Evolutionary conservation across 108 stramenopile species (phyloP).

Genomic region (Skeletonema potamos): DNA sequence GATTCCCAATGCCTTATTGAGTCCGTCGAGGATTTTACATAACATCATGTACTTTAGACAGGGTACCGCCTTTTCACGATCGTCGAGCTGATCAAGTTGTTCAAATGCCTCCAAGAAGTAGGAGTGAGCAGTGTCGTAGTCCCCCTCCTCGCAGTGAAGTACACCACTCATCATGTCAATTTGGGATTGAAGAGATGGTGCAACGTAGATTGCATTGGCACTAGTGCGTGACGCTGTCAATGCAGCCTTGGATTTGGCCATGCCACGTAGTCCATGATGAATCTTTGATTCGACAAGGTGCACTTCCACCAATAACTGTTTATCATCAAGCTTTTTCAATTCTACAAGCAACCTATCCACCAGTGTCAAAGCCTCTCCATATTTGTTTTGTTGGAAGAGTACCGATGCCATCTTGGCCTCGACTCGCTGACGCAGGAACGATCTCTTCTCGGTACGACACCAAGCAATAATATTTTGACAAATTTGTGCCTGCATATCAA

Average conservation of each 20-base stretch:
- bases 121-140: constrained; percentile 98
- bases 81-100: constrained; percentile 90
- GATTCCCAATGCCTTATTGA: constrained; percentile 75
- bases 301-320: constrained; percentile 96
- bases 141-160: constrained; percentile 96
- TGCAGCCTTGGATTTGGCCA: constrained; percentile 98
- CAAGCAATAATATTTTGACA: constrained; percentile 89
- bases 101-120: constrained; percentile 99
- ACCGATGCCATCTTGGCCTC: constrained; percentile 92
- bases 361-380: constrained; percentile 84
- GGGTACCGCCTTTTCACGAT: constrained; percentile 62
- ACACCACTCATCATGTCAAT: constrained; percentile 98
- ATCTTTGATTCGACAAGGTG: constrained; percentile 94
- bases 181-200: constrained; percentile 91
- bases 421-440: constrained; percentile 97
- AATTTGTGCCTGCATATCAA: constrained; percentile 87
- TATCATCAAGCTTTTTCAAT: constrained; percentile 99
- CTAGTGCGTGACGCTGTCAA: constrained; percentile 96
- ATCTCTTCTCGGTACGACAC: constrained; percentile 92
- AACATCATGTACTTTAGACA: constrained; percentile 99
- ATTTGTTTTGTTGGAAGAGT: constrained; percentile 78
- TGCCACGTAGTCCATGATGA: constrained; percentile 94
- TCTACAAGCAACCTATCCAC: constrained; percentile 89
- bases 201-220: constrained; percentile 96
- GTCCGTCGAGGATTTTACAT: constrained; percentile 88